Conservation (phyloP, 257 asterid species). For the Haberlea rhodopensis region DNA sequence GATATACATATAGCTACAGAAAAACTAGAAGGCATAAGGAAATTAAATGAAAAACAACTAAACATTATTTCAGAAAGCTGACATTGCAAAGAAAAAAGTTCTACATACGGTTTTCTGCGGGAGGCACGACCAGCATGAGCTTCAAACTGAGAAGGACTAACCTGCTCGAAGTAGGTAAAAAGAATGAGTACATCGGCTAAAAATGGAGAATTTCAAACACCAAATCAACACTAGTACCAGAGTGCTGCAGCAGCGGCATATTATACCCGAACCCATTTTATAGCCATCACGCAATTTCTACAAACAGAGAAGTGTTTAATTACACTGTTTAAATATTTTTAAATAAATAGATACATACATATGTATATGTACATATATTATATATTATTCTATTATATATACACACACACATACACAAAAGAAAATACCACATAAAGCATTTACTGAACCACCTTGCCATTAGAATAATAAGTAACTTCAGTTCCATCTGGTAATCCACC, state of each 20-base stretch:
- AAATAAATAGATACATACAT: too few species aligned
- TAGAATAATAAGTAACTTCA: constrained; percentile 84
- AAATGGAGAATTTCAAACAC: constrained; percentile 21
- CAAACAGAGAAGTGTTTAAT: constrained; percentile 23
- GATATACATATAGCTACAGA: constrained; percentile 83
- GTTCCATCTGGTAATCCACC: too few species aligned
- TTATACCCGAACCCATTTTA: constrained; percentile 81
- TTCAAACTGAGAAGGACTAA: constrained; percentile 94
- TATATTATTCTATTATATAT: too few species aligned
- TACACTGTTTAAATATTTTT: constrained; percentile 29
- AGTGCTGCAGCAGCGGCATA: constrained; percentile 81
- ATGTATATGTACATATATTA: too few species aligned
- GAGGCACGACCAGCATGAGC: constrained; percentile 99
- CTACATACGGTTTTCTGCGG: constrained; percentile 79
- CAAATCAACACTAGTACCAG: constrained; percentile 51
- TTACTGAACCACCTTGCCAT: constrained; percentile 75
- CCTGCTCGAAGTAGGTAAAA: constrained; percentile 52
- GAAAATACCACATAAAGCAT: constrained; percentile 6
- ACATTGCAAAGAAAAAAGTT: constrained; percentile 22
- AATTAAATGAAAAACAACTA: constrained; percentile 15
- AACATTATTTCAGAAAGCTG: constrained; percentile 8
- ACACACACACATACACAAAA: too few species aligned
- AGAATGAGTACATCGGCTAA: constrained; percentile 24
- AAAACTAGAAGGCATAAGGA: constrained; percentile 30
- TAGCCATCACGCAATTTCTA: constrained; percentile 89